Base-by-base conservation (phyloP, 169 alveolate species). In the Plasmodium knowlesi region DNA sequence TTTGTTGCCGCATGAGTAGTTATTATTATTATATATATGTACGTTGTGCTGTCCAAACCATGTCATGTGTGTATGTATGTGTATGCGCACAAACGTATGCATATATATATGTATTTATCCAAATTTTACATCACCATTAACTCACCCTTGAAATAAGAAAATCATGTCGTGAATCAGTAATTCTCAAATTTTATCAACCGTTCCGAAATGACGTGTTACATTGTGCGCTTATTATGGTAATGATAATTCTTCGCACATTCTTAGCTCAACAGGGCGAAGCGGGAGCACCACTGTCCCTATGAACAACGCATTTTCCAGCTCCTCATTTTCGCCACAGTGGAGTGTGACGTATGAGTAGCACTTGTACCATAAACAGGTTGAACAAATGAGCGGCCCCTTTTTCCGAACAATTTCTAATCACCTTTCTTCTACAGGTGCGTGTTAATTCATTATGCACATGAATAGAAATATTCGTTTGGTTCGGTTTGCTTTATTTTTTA, bases 21-120 rank as follows among this genome's bases (percentile, higher is more conserved):
- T 37, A n/a, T 79, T 79, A 37, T 14, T n/a, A n/a, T 41, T 79
- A 19, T 28, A 79, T 41, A 79, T 79, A 76, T 76, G 84, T 79
- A 70, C 57, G 72, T 19, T 39, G 84, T 41, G 73, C 22, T 79
- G n/a, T 39, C 76, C 46, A 25, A 79, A 79, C 54, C 46, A 79
- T 79, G 54, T 41, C 61, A 50, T 16, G 61, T 50, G 61, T 50
- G 9, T 50, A 50, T 50, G 22, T 50, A 50, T 50, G 16, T 50
- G 46, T 32, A 19, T 32, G 83, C 32, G 25, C 83, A 76, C 83
- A 76, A 32, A 32, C 50, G 41, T 32, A 34, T 76, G 41, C 61
- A 50, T 16, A 50, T 50, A 50, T 50, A 50, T 67, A 67, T 67
- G 76, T 25, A 67, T 67, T 22, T 67, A 10, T 50, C 76, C 12